Evolutionary conservation across 1,139 yeast genomes (phyloP).

Genomic region (Suhomyces taliae): DNA sequence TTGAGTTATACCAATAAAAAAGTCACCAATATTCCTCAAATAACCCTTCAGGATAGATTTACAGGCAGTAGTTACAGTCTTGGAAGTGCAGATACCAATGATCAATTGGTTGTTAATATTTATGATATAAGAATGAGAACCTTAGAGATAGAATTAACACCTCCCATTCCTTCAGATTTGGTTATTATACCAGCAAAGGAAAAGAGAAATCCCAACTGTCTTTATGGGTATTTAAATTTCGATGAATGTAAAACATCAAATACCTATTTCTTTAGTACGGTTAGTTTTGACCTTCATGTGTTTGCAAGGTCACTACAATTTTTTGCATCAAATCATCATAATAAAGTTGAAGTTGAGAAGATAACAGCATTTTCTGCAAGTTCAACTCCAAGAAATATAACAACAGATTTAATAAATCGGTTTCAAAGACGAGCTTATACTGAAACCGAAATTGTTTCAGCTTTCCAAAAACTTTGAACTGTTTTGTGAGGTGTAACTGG

Average conservation of each 20-base stretch:
- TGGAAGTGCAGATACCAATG: neutral
- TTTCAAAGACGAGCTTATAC: neutral
- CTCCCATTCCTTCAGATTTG: neutral
- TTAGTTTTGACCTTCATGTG: neutral
- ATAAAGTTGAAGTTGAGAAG: too few relatives aligned
- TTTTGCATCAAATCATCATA: slow-evolving; percentile 8
- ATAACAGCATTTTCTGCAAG: neutral
- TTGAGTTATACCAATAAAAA: slow-evolving; percentile 12
- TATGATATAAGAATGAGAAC: slow-evolving; percentile 15
- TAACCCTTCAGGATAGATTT: neutral
- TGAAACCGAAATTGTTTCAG: neutral
- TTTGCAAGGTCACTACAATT: slow-evolving; percentile 8
- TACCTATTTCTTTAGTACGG: neutral
- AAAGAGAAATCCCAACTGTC: neutral
- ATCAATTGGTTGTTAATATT: slow-evolving; percentile 19
- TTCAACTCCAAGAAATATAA: neutral
- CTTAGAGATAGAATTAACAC: neutral
- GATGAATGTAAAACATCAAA: neutral
- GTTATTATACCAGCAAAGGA: neutral
- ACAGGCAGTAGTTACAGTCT: neutral
- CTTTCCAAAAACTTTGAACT: neutral
- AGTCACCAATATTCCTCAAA: slow-evolving; percentile 5
- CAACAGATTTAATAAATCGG: neutral
- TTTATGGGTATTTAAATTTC: neutral
- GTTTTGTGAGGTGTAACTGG: too few relatives aligned